phyloP scores from a whole-genome alignment of 1,139 yeast genomes.

The Debaryomyces fabryi region DNA sequence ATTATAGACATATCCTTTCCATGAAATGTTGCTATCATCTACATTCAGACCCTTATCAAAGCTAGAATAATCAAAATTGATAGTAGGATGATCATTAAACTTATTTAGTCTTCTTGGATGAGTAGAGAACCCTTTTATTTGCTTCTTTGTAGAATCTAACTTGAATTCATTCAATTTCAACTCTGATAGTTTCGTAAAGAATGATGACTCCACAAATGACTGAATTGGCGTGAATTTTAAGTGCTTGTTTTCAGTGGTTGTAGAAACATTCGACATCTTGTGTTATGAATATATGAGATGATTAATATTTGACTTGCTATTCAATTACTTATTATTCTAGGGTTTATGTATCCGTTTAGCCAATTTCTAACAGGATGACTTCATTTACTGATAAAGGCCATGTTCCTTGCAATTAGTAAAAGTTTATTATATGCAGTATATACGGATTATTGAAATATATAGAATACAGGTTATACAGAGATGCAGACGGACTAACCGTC shows the following conservation, averaged over 20 bases:
- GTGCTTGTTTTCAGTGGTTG: not conserved
- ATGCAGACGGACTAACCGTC: slow-evolving; percentile 11
- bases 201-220: slow-evolving; percentile 83
- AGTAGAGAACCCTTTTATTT: slow-evolving; percentile 41
- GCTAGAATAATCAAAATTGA: slow-evolving; percentile 43
- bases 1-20: slow-evolving; percentile 48
- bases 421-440: slow-evolving; percentile 11
- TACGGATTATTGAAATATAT: not conserved
- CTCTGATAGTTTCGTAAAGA: slow-evolving; percentile 72
- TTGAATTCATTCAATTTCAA: slow-evolving; percentile 68
- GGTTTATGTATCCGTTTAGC: not conserved
- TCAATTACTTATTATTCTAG: not conserved
- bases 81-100: slow-evolving; percentile 45
- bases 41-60: slow-evolving; percentile 35
- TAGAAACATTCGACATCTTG: not conserved
- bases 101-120: slow-evolving; percentile 35
- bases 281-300: not conserved
- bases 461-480: not conserved
- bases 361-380: not conserved
- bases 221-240: slow-evolving; percentile 54
- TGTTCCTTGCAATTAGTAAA: slow-evolving; percentile 1
- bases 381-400: not conserved
- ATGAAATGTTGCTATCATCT: slow-evolving; percentile 24
- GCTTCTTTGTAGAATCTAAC: slow-evolving; percentile 52
- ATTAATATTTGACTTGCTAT: not conserved